Evolutionary conservation across 2,329 filamentous ascomycete genomes (phyloP).

Genomic region (Xenoacremonium recifei): DNA sequence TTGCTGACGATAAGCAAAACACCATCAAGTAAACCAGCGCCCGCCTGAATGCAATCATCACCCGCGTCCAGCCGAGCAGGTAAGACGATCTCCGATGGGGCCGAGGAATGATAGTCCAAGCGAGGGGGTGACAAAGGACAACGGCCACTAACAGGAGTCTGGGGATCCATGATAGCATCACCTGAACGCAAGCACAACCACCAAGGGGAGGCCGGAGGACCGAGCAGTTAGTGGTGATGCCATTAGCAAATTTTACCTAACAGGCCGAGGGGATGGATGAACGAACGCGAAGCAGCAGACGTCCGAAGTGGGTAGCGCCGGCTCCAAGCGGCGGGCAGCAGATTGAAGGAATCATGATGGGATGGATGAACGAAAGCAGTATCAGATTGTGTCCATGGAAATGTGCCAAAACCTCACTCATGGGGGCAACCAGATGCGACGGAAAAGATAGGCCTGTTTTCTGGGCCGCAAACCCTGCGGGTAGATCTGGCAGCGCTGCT

Average conservation of each 20-base stretch:
- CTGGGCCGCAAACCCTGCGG: no score
- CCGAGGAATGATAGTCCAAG: no score
- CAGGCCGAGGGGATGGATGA: constrained; percentile 6
- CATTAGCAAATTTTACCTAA: constrained; percentile 31
- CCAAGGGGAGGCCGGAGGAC: no score
- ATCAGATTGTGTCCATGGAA: background rate
- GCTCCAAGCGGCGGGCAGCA: constrained; percentile 11
- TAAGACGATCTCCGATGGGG: background rate
- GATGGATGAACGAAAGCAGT: background rate
- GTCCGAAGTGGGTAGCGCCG: constrained; percentile 20
- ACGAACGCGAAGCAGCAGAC: no score
- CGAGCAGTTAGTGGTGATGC: no score
- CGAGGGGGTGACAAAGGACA: no score
- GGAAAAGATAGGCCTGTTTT: constrained; percentile 27
- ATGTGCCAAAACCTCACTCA: background rate
- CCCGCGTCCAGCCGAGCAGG: background rate
- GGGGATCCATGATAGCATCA: no score
- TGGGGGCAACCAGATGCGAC: constrained; percentile 14
- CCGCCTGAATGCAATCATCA: no score
- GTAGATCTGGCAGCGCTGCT: constrained; percentile 8
- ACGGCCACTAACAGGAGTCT: no score
- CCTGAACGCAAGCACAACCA: no score
- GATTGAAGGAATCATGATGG: background rate
- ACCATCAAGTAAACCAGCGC: no score
- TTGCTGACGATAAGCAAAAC: background rate